Evolutionary conservation across 352 stramenopile genomes (phyloP).

Genomic region (Pythium brassicae): DNA sequence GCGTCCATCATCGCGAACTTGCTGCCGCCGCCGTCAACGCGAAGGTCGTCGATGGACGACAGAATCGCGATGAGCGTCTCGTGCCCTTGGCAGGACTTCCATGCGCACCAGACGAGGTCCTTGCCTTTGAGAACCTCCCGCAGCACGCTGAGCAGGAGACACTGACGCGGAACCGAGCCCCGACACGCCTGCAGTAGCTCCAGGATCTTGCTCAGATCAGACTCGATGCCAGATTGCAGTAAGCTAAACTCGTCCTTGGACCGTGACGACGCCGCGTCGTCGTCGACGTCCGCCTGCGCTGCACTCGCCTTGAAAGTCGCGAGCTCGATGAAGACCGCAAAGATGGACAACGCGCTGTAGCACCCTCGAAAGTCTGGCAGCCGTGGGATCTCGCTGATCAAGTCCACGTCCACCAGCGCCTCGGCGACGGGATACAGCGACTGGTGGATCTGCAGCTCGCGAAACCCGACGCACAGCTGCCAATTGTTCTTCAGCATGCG

Average conservation of each 20-base stretch:
- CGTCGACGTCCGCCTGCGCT: background rate
- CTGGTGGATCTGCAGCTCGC: conserved; percentile 46
- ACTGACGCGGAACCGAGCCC: conserved; percentile 25
- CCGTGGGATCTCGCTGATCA: conserved; percentile 17
- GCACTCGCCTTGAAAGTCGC: conserved; percentile 12
- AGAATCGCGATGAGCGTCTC: conserved; percentile 57
- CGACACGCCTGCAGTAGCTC: conserved; percentile 43
- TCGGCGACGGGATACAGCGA: conserved; percentile 57
- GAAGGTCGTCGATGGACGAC: conserved; percentile 40
- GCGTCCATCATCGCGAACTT: conserved; percentile 42
- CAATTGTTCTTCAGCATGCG: conserved; percentile 54
- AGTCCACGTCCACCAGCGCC: conserved; percentile 23
- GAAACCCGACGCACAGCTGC: conserved; percentile 42
- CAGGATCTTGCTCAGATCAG: conserved; percentile 51
- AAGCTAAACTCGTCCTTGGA: conserved; percentile 13
- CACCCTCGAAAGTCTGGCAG: conserved; percentile 10
- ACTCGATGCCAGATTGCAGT: conserved; percentile 48
- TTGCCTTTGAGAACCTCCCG: conserved; percentile 42
- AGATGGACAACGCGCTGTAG: conserved; percentile 21
- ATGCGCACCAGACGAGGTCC: conserved; percentile 32
- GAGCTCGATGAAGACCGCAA: conserved; percentile 41
- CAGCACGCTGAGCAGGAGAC: conserved; percentile 34
- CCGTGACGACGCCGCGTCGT: background rate
- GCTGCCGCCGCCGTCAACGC: conserved; percentile 12
- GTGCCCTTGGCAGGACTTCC: conserved; percentile 49